Base-by-base conservation (phyloP, 495 filamentous ascomycete species). In the Trichodelitschia bisporula region DNA sequence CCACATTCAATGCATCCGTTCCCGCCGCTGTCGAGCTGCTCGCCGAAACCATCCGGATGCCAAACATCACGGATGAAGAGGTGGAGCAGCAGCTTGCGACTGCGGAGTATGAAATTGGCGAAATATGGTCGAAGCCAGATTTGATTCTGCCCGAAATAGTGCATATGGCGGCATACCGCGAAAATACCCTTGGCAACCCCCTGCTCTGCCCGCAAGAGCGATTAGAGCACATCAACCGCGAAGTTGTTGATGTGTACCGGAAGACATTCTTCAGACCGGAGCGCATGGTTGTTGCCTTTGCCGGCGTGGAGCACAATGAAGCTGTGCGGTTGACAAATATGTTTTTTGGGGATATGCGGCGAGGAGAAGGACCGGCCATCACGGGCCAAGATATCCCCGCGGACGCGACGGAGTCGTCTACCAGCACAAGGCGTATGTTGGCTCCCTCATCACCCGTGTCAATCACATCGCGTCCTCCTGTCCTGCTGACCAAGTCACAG, bases 41-140 rank as follows among this genome's bases (percentile, higher is more conserved):
- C 17, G 89, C 86, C 18, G 86, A 99, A 41, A 99, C 86, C 6
- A 84, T 99, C 25, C 72, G 77, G 28, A 71, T 91, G 36, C 82
- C 86, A 6, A 52, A 69, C 19, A 74, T 95, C 34, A 86, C 75
- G n/a, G 76, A 92, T 23, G 69, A 80, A 27, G 86, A 99, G 46
- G 74, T 99, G 1, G 45, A 59, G 19, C 64, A 77, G 40, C 84
- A 99, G 49, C 59, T 99, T 11, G 66, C 74, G 42, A 92, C 80
- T 13, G 86, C 83, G 2, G 69, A 77, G 26, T 99, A 95, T 40
- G 86, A 99, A 53, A 89, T 99, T 43, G 64, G 62, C 15, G 86
- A 99, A 55, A 99, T 99, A 31, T 99, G 86, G 89, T 74, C 77
- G 23, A 93, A 82, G 56, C 82, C 86, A 3, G 84, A 95, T 41